A percentile compares a stretch with the other conserved stretches of the same genome.
These are phyloP conservation scores for Cercophora scortea DNA, from an alignment of 495 filamentous ascomycete genomes.

Conservation along the genomic window DNA sequence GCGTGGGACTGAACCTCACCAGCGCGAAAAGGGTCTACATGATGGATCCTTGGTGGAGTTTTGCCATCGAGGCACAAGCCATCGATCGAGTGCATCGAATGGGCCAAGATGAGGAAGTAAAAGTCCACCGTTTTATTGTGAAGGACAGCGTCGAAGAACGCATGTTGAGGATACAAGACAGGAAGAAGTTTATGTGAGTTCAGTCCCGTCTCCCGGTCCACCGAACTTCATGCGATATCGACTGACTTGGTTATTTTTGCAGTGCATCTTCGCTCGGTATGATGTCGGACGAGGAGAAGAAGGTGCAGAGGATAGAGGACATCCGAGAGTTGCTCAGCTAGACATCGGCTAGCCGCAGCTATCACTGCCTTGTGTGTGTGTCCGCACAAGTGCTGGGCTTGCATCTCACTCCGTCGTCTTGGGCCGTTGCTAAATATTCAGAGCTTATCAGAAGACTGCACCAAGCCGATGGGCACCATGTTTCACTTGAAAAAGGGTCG, in stretches of 20 bases:
- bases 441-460: too few species aligned
- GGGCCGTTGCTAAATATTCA: too few species aligned
- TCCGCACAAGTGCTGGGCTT: too few species aligned
- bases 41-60: slow-evolving; percentile 99
- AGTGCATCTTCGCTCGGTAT: slow-evolving; percentile 89
- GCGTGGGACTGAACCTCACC: slow-evolving; percentile 90
- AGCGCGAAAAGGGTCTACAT: slow-evolving; percentile 83
- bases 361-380: too few species aligned
- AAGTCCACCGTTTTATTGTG: slow-evolving; percentile 78
- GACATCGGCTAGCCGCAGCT: too few species aligned
- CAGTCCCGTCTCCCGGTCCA: too few species aligned
- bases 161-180: slow-evolving; percentile 88
- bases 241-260: slow-evolving; percentile 10
- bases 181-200: slow-evolving; percentile 89
- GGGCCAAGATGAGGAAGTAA: slow-evolving; percentile 85
- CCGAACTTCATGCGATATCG: not conserved
- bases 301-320: slow-evolving; percentile 83
- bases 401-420: too few species aligned
- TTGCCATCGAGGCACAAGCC: slow-evolving; percentile 91
- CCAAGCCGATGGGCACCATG: too few species aligned
- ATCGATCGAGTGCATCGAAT: slow-evolving; percentile 99
- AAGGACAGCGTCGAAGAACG: slow-evolving; percentile 87
- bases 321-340: slow-evolving; percentile 84
- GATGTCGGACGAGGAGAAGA: slow-evolving; percentile 91
- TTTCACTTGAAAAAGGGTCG: too few species aligned